Evolutionary conservation across 345 rosid species (phyloP).

Genomic region (Corymbia maculata): DNA sequence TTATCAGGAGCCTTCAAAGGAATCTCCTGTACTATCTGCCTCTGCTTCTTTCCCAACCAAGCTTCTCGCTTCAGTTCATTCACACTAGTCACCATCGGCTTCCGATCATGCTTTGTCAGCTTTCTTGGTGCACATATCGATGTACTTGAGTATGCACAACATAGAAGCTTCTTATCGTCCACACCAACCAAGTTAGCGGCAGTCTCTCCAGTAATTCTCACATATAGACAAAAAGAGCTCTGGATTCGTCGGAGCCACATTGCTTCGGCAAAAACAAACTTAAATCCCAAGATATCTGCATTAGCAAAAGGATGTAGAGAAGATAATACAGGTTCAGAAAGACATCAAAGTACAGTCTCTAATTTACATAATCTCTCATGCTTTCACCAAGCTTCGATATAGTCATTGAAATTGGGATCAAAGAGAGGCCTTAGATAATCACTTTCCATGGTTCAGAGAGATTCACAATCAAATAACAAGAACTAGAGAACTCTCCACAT

Average conservation of each 20-base stretch:
- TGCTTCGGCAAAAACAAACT: background rate
- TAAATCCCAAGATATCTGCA: background rate
- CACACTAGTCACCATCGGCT: conserved; percentile 35
- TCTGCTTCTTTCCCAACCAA: conserved; percentile 15
- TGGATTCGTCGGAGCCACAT: conserved; percentile 9
- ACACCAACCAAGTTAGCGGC: background rate
- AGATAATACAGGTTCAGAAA: background rate
- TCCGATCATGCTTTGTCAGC: conserved; percentile 28
- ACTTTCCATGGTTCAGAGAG: background rate
- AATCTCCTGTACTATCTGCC: conserved; percentile 23
- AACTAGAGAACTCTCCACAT: background rate
- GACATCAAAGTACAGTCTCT: conserved; percentile 2
- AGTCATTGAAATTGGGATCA: background rate
- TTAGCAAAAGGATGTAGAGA: background rate
- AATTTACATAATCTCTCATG: background rate
- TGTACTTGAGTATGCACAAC: conserved; percentile 8
- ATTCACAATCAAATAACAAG: background rate
- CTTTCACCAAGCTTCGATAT: background rate
- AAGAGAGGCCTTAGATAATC: background rate
- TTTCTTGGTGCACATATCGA: conserved; percentile 13
- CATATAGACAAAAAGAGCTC: background rate
- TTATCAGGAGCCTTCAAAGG: conserved; percentile 34
- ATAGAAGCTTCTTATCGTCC: background rate
- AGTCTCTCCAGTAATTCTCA: background rate
- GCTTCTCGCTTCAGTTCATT: conserved; percentile 33